phyloP scores from a whole-genome alignment of 176 grass and related monocot species.

The Thalia dealbata region DNA sequence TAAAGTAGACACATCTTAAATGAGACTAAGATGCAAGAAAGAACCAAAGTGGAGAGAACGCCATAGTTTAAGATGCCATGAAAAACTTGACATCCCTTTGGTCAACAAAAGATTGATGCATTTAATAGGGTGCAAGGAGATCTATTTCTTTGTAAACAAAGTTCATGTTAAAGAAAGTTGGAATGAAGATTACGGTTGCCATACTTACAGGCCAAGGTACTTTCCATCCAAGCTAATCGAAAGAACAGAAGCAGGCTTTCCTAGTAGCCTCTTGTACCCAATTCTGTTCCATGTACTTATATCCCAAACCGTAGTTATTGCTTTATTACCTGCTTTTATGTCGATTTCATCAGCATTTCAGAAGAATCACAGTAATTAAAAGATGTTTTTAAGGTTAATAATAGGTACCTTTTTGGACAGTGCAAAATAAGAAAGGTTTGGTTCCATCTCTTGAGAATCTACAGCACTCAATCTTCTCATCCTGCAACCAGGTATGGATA shows the following conservation, averaged over 20 bases:
- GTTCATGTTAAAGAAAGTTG: neutral
- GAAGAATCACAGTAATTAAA: constrained; percentile 17
- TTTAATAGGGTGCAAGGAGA: neutral
- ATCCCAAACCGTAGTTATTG: constrained; percentile 78
- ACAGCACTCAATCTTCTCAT: constrained; percentile 88
- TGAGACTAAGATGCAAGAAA: too few relatives aligned
- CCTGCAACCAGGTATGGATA: constrained; percentile 31
- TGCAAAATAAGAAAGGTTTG: constrained; percentile 92
- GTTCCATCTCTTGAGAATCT: constrained; percentile 97
- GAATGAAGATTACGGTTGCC: constrained; percentile 16
- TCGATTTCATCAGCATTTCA: constrained; percentile 23
- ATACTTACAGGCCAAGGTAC: constrained; percentile 84
- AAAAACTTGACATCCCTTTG: too few relatives aligned
- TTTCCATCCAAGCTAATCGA: constrained; percentile 95
- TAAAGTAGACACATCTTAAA: too few relatives aligned
- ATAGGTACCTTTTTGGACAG: constrained; percentile 72
- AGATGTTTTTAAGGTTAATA: constrained; percentile 14
- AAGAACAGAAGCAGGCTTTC: constrained; percentile 76
- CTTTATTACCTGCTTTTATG: constrained; percentile 35
- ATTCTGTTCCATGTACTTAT: constrained; percentile 88
- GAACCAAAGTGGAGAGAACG: too few relatives aligned
- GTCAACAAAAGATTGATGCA: neutral
- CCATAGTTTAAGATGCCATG: neutral
- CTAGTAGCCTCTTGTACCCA: constrained; percentile 75
- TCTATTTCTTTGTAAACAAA: neutral